Evolutionary conservation across 352 stramenopile genomes (phyloP), one percentile per base, ranked within the genome.

Genomic region (Globisporangium echinulatum): DNA sequence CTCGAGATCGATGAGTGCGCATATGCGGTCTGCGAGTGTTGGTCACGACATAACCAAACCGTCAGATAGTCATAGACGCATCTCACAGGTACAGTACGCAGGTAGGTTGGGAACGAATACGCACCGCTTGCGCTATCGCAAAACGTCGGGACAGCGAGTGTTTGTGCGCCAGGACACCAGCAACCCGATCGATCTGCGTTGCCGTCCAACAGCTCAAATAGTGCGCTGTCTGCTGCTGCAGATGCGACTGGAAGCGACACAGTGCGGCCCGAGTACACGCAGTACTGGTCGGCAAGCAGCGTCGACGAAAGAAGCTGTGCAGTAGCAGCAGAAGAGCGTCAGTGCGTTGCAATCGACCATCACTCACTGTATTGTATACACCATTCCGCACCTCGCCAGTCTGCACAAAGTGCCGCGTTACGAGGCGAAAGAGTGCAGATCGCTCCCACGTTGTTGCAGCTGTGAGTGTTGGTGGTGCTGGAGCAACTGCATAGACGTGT

Each of bases 1-100:
- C 37, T 83, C 74, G 2, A 79, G 40, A 8, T 70, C 51, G 42
- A 83, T 71, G 49, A 77, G 52, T 9, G 56, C 55, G 42, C 69
- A 53, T 43, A 83, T 63, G 48, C 51, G 61, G 59, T 56, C 72
- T 83, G 19, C 19, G 4, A 17, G 52, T 36, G 25, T 17, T 17
- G 38, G 48, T 38, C 17, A 53, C 36, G 14, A 37, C 17, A 60
- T 0, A 33, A 33, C 25, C 25, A 33, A 33, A 33, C 25, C 25
- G 2, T 33, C 25, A 33, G 25, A 33, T 33, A 3, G 25, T 33
- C 1, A 3, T 3, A 3, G 25, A 33, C 25, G 25, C 25, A 2
- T 33, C 25, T 3, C 25, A 3, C 25, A 33, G 25, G 25, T 33
- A 33, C 25, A 33, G 25, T 33, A 3, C 25, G 25, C 25, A 33